Percentiles rank a stretch among this genome's conserved stretches.
These are phyloP conservation scores for Scenedesmus sp. DNA, from an alignment of 163 green algal genomes.

Conservation along the genomic window DNA sequence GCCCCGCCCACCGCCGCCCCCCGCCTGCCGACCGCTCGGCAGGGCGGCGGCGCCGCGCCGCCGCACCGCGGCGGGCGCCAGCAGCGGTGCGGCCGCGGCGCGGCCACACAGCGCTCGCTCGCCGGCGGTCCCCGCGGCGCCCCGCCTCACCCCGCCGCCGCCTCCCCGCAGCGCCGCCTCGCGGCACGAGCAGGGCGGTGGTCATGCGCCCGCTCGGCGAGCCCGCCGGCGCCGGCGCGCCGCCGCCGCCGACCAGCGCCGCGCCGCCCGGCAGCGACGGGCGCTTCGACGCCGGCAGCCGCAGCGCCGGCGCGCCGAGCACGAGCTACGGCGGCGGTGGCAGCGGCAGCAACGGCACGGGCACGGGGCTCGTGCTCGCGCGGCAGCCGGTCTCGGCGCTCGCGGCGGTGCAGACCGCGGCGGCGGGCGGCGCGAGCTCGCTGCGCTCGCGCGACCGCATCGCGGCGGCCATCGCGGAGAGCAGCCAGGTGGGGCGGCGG, in stretches of 20 bases:
- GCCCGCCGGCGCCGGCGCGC: background rate
- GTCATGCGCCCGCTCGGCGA: slow-evolving; percentile 26
- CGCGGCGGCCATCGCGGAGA: slow-evolving; percentile 5
- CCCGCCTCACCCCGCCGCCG: background rate
- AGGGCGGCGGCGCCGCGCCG: no score
- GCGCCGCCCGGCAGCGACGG: background rate
- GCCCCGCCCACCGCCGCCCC: no score
- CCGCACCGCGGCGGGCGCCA: no score
- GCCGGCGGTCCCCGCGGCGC: no score
- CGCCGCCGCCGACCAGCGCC: background rate
- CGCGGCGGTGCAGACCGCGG: slow-evolving; percentile 30
- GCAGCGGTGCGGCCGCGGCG: background rate
- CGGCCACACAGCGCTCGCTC: no score
- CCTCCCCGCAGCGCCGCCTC: background rate
- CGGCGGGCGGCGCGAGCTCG: slow-evolving; percentile 18
- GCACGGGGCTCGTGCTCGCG: slow-evolving; percentile 5
- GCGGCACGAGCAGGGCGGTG: background rate
- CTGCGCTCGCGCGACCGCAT: slow-evolving; percentile 17
- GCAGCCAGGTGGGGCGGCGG: slow-evolving; percentile 4
- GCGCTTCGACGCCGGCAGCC: slow-evolving; percentile 17
- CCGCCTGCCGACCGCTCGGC: no score
- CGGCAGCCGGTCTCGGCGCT: slow-evolving; percentile 6
- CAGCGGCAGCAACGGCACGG: background rate
- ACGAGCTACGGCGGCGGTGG: slow-evolving; percentile 2
- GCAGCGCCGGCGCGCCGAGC: slow-evolving; percentile 33